Percentiles rank a stretch among this genome's conserved stretches.
phyloP scores from a whole-genome alignment of 176 grass and related monocot genomes.

The Cymbopogon citratus region DNA sequence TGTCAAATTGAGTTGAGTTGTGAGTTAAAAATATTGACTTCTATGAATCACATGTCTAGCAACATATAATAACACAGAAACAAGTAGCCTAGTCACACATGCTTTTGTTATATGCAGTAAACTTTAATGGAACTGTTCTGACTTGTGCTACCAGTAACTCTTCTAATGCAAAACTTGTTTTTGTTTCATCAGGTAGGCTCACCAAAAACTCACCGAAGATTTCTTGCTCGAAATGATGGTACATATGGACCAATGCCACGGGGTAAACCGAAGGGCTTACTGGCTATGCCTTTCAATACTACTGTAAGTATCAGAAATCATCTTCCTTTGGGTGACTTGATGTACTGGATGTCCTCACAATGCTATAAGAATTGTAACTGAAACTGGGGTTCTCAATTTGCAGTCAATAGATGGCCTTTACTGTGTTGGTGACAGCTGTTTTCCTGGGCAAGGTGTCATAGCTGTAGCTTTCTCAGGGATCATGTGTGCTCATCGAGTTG shows the following conservation, averaged over 20 bases:
- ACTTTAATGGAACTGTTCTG: conserved; percentile 1
- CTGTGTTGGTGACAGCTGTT: conserved; percentile 93
- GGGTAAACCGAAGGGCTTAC: conserved; percentile 72
- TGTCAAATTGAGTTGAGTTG: background rate
- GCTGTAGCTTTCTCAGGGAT: conserved; percentile 94
- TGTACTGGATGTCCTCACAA: background rate
- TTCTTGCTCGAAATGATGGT: conserved; percentile 79
- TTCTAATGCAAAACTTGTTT: background rate
- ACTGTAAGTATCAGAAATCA: conserved; percentile 57
- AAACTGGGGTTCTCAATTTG: conserved; percentile 13
- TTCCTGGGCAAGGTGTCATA: conserved; percentile 94
- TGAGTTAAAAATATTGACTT: background rate
- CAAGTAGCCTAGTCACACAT: background rate
- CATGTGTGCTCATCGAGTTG: conserved; percentile 95
- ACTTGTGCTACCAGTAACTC: background rate
- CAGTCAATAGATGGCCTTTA: conserved; percentile 94
- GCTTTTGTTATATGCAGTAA: background rate
- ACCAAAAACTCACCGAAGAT: conserved; percentile 92
- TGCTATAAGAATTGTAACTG: conserved; percentile 18
- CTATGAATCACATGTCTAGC: background rate
- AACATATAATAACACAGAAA: background rate
- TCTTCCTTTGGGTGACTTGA: background rate
- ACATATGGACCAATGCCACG: conserved; percentile 95
- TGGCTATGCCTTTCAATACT: conserved; percentile 95
- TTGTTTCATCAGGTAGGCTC: conserved; percentile 70